phyloP scores from a whole-genome alignment of 352 stramenopile genomes.

The Phytophthora syringae region DNA sequence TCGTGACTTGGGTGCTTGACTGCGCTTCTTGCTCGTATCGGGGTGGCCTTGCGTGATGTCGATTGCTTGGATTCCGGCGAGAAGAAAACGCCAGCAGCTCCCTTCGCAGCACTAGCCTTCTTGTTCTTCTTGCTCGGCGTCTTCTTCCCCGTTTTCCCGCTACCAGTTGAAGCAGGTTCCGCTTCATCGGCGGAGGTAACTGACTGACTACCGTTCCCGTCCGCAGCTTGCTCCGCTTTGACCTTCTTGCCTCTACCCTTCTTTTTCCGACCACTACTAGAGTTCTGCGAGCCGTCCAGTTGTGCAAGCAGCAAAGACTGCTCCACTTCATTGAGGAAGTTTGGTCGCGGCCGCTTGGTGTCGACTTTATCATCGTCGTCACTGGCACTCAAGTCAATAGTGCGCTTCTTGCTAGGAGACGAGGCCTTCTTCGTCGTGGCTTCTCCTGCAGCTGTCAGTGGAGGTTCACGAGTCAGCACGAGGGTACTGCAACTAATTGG shows the following conservation, averaged over 20 bases:
- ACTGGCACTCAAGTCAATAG: conserved; percentile 45
- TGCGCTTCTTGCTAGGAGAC: conserved; percentile 55
- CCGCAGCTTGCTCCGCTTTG: conserved; percentile 15
- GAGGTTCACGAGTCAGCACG: neutral
- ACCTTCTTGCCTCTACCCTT: conserved; percentile 22
- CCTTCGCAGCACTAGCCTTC: conserved; percentile 20
- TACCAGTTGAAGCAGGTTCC: conserved; percentile 1
- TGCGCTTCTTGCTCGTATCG: conserved; percentile 54
- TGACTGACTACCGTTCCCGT: conserved; percentile 6
- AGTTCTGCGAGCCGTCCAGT: conserved; percentile 44
- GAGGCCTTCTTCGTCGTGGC: neutral
- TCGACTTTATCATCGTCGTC: conserved; percentile 46
- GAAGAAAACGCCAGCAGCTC: conserved; percentile 41
- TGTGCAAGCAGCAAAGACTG: conserved; percentile 67
- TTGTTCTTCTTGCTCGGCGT: conserved; percentile 46
- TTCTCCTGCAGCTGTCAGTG: conserved; percentile 17
- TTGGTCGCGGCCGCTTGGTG: conserved; percentile 57
- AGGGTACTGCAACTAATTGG: neutral
- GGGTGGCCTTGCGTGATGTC: conserved; percentile 36
- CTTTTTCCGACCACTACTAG: conserved; percentile 3
- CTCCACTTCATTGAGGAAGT: conserved; percentile 68
- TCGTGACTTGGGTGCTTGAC: conserved; percentile 31
- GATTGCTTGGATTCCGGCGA: conserved; percentile 51
- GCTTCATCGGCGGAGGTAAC: conserved; percentile 6
- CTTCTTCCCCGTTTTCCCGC: conserved; percentile 20